Conservation (phyloP, 2,329 filamentous ascomycete species). For the Chaetomium sp. region DNA sequence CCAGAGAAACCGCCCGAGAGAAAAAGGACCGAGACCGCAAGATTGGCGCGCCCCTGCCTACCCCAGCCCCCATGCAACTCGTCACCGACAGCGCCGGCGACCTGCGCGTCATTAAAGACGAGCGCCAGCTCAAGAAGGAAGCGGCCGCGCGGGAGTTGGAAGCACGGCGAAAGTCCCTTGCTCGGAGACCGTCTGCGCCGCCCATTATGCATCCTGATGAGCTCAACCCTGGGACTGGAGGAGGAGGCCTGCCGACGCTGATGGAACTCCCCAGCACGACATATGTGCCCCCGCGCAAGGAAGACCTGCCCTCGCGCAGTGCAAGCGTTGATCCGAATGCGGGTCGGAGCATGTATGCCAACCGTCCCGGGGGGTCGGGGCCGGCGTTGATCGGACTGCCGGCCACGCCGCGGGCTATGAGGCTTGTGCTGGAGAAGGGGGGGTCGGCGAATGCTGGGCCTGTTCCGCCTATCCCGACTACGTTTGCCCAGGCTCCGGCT, state of each 20-base stretch:
- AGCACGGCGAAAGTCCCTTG: constrained; percentile 77
- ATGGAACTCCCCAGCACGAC: constrained; percentile 41
- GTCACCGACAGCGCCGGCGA: constrained; percentile 48
- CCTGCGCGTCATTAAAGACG: constrained; percentile 49
- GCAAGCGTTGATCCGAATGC: constrained; percentile 58
- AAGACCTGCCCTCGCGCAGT: constrained; percentile 48
- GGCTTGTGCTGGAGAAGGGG: constrained; percentile 62
- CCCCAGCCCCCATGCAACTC: constrained; percentile 33
- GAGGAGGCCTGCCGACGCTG: constrained; percentile 22
- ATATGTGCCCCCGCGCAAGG: constrained; percentile 33
- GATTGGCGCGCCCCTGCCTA: constrained; percentile 20
- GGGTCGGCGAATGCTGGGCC: constrained; percentile 43
- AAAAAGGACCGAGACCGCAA: constrained; percentile 21
- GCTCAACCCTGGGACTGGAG: constrained; percentile 33
- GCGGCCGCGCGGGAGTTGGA: constrained; percentile 79
- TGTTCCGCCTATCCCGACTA: constrained; percentile 47
- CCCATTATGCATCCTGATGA: constrained; percentile 68
- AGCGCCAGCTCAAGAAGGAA: constrained; percentile 62
- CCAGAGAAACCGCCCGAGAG: constrained; percentile 18
- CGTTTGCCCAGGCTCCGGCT: constrained; percentile 38
- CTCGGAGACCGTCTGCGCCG: constrained; percentile 71
- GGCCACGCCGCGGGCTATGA: constrained; percentile 86
- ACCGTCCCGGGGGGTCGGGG: constrained; percentile 24
- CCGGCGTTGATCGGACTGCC: constrained; percentile 66
- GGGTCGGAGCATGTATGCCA: constrained; percentile 44